These are phyloP conservation scores for Candolleomyces aberdarensis DNA, from an alignment of 768 basidiomycete species.

Conservation along the genomic window DNA sequence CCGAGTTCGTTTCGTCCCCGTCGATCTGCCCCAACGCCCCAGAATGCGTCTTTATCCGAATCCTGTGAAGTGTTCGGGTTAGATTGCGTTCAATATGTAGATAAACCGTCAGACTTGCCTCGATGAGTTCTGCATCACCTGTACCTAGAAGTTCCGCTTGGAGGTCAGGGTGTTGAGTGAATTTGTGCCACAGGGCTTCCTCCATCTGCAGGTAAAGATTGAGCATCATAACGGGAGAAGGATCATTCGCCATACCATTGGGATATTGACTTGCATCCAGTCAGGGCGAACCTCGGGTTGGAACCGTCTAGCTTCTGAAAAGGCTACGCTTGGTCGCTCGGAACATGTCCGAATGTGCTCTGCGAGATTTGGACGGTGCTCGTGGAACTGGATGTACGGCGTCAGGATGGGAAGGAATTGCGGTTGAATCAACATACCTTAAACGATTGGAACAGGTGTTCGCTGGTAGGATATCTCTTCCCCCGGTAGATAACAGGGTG, in stretches of 20 bases:
- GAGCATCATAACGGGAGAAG: not conserved
- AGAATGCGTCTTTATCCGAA: slow-evolving; percentile 75
- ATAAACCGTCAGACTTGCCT: slow-evolving; percentile 38
- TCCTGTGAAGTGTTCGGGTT: slow-evolving; percentile 37
- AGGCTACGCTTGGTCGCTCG: slow-evolving; percentile 58
- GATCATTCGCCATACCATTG: slow-evolving; percentile 39
- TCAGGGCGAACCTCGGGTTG: slow-evolving; percentile 59
- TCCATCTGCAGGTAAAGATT: slow-evolving; percentile 51
- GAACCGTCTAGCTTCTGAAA: slow-evolving; percentile 65
- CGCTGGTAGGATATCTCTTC: slow-evolving; percentile 69
- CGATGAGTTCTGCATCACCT: slow-evolving; percentile 63
- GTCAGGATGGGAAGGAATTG: not conserved
- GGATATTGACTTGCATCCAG: slow-evolving; percentile 68
- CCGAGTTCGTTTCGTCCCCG: slow-evolving; percentile 73
- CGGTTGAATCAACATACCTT: slow-evolving; percentile 38
- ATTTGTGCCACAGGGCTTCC: slow-evolving; percentile 60
- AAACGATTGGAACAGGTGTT: slow-evolving; percentile 76
- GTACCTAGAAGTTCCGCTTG: slow-evolving; percentile 59
- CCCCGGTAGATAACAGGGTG: slow-evolving; percentile 62
- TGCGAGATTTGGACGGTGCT: slow-evolving; percentile 56
- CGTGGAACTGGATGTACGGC: slow-evolving; percentile 47
- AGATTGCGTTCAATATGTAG: not conserved
- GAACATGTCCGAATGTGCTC: slow-evolving; percentile 68
- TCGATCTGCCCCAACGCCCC: slow-evolving; percentile 69
- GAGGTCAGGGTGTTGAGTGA: slow-evolving; percentile 64